phyloP scores from a whole-genome alignment of 2,329 filamentous ascomycete species.

The Aspergillus sp. region DNA sequence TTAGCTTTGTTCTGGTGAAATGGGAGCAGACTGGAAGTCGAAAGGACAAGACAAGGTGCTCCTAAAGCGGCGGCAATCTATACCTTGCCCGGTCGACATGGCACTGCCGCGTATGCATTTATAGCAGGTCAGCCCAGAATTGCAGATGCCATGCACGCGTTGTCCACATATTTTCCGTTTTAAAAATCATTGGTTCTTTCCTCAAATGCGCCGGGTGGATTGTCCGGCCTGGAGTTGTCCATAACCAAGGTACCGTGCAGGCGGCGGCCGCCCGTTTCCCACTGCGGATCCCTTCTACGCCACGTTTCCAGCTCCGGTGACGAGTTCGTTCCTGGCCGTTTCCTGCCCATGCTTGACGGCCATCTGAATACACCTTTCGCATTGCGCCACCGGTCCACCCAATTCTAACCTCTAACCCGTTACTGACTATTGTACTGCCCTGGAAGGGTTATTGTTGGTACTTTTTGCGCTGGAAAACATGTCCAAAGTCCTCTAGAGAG shows the following conservation, averaged over 20 bases:
- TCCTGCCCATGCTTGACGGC: not conserved
- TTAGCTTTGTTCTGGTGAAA: too few species aligned
- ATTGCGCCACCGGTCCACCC: not conserved
- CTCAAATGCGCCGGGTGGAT: not conserved
- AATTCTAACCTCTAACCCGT: not conserved
- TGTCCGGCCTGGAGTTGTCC: not conserved
- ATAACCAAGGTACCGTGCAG: not conserved
- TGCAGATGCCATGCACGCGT: not conserved
- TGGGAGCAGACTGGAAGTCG: too few species aligned
- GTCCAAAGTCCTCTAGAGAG: slow-evolving; percentile 29
- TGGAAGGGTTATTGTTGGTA: not conserved
- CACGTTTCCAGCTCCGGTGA: slow-evolving; percentile 18
- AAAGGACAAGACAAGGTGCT: not conserved
- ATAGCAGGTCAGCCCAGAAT: not conserved
- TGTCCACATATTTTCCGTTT: not conserved
- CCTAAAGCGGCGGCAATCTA: not conserved
- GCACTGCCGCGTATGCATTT: not conserved
- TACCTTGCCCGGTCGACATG: not conserved
- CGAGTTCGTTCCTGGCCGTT: not conserved
- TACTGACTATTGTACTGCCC: not conserved
- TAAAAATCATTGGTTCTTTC: not conserved
- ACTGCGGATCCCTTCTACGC: slow-evolving; percentile 20
- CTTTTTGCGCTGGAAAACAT: slow-evolving; percentile 24
- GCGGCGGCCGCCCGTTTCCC: slow-evolving; percentile 10
- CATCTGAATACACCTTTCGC: not conserved